Conservation (phyloP, 805 yeast genomes). For the Kuraishia piskuri region DNA sequence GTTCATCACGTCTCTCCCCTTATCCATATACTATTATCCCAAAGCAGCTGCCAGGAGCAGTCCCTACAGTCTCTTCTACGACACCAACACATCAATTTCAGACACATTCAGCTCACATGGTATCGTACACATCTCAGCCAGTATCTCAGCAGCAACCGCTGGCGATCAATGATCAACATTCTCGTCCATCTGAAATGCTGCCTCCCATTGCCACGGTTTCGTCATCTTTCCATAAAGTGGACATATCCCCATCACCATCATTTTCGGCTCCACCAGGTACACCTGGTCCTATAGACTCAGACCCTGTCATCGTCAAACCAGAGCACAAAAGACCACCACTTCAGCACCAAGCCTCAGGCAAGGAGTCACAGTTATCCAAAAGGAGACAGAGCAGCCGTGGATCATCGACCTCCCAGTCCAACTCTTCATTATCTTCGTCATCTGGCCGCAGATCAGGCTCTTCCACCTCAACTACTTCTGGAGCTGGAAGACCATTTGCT, state of each 20-base stretch:
- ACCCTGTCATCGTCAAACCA: neutral
- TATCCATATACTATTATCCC: too few relatives aligned
- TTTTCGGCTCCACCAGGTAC: neutral
- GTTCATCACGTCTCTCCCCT: too few relatives aligned
- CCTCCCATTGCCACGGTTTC: neutral
- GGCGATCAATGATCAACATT: neutral
- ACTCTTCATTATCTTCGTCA: neutral
- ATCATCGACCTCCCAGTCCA: neutral
- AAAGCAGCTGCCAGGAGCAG: neutral
- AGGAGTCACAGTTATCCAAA: neutral
- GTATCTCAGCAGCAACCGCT: neutral
- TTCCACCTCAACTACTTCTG: neutral
- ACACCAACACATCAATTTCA: neutral
- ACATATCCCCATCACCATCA: neutral
- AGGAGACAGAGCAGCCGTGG: neutral
- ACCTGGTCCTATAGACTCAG: neutral
- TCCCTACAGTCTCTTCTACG: neutral
- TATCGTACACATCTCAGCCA: neutral
- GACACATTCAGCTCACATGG: neutral
- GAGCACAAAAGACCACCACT: neutral
- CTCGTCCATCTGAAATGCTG: neutral
- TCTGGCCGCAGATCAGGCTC: neutral
- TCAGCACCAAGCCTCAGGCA: neutral
- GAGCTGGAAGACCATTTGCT: constrained; percentile 25
- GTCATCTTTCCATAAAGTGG: neutral